phyloP scores from a whole-genome alignment of 306 rosid species.

The Quercus gilva region DNA sequence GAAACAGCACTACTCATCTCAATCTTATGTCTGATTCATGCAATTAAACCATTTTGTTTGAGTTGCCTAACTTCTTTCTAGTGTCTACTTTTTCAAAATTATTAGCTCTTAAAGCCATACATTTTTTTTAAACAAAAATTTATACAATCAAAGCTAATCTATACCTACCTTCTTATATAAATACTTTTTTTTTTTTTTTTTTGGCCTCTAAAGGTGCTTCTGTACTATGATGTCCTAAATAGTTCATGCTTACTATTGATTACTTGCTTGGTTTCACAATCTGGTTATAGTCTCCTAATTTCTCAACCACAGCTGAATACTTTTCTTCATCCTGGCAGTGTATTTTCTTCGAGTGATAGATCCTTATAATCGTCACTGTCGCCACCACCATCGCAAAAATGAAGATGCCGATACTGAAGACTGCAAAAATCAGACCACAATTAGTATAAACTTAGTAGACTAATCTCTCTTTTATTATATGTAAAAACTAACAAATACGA shows the following conservation, averaged over 20 bases:
- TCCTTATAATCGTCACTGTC: slow-evolving; percentile 27
- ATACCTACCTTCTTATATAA: too few relatives aligned
- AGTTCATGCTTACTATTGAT: neutral
- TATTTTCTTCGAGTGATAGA: slow-evolving; percentile 16
- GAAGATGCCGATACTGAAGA: slow-evolving; percentile 27
- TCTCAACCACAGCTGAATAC: slow-evolving; percentile 26
- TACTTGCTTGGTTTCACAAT: neutral
- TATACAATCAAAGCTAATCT: too few relatives aligned
- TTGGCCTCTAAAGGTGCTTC: neutral
- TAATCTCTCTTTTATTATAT: neutral
- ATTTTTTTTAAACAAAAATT: too few relatives aligned
- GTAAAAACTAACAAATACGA: neutral
- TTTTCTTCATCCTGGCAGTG: slow-evolving; percentile 19
- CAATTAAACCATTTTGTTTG: too few relatives aligned
- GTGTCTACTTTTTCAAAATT: too few relatives aligned
- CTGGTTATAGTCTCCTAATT: slow-evolving; percentile 19
- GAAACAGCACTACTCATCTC: too few relatives aligned
- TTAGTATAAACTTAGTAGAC: neutral
- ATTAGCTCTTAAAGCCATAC: too few relatives aligned
- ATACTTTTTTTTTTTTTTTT: too few relatives aligned
- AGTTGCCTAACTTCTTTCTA: too few relatives aligned
- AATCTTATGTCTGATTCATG: too few relatives aligned
- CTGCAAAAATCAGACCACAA: slow-evolving; percentile 33
- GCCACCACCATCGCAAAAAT: slow-evolving; percentile 27
- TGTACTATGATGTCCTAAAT: neutral